Conservation (phyloP, 768 basidiomycete genomes). For the Clavulina sp. region DNA sequence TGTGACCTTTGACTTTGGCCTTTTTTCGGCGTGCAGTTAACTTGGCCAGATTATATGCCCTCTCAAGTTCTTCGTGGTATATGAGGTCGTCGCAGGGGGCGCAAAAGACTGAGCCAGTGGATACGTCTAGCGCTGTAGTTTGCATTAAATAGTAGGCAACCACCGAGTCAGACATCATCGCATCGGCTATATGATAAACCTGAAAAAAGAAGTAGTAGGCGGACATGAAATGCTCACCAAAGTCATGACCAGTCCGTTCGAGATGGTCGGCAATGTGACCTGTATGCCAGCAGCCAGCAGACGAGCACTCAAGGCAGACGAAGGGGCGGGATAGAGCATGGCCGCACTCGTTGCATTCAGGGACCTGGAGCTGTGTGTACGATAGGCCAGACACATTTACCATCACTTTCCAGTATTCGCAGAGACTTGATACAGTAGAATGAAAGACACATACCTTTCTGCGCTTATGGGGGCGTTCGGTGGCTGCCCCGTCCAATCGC, state of each 20-base stretch:
- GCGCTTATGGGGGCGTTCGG: too few relatives aligned
- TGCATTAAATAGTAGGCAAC: constrained; percentile 4
- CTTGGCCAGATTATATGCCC: constrained; percentile 26
- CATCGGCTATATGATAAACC: neutral
- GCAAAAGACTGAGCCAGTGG: constrained; percentile 62
- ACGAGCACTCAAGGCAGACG: constrained; percentile 55
- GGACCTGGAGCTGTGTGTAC: constrained; percentile 41
- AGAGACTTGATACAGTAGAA: too few relatives aligned
- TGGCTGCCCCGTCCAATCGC: too few relatives aligned
- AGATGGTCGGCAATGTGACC: constrained; percentile 44
- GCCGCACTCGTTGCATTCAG: constrained; percentile 45
- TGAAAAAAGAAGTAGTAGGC: neutral
- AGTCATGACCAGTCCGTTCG: constrained; percentile 35
- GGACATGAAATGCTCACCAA: constrained; percentile 29
- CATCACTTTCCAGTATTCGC: too few relatives aligned
- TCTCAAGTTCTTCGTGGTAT: constrained; percentile 37
- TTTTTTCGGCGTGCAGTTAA: constrained; percentile 42
- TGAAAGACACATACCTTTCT: too few relatives aligned
- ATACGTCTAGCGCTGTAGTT: constrained; percentile 47
- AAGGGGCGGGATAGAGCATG: constrained; percentile 43
- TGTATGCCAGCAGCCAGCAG: constrained; percentile 49
- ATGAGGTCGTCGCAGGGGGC: constrained; percentile 57
- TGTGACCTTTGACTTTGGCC: constrained; percentile 40
- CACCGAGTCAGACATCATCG: too few relatives aligned
- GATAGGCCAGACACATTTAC: too few relatives aligned